These are phyloP conservation scores for Odonthalia washingtoniensis DNA, from an alignment of 31 red algal genomes.

Conservation along the genomic window DNA sequence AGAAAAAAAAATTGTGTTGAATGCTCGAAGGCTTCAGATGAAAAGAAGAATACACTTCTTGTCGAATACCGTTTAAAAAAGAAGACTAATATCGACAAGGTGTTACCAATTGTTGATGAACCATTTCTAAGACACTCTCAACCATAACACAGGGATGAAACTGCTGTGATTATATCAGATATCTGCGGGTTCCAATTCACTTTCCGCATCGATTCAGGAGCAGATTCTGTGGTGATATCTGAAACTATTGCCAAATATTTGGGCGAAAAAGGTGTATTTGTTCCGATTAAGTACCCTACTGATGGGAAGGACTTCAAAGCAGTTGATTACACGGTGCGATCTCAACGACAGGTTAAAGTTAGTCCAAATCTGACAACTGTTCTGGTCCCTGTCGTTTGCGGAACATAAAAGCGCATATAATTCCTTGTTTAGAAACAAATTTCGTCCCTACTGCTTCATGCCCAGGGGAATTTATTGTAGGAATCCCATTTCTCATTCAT, in stretches of 20 bases:
- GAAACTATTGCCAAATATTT: constrained; percentile 36
- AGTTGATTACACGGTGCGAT: background rate
- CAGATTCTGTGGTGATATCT: constrained; percentile 25
- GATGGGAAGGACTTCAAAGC: background rate
- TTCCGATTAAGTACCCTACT: background rate
- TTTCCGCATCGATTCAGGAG: constrained; percentile 51
- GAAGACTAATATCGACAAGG: no score
- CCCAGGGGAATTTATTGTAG: background rate
- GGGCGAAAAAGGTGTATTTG: background rate
- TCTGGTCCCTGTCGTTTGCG: background rate
- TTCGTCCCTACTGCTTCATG: background rate
- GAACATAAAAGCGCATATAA: background rate
- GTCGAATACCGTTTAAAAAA: no score
- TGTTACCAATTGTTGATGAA: no score
- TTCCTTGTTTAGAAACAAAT: background rate
- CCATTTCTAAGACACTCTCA: no score
- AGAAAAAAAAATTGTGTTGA: no score
- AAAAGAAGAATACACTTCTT: no score
- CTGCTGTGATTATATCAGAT: constrained; percentile 18
- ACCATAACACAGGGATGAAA: no score
- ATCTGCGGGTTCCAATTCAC: constrained; percentile 5
- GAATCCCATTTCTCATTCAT: background rate
- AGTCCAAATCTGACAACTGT: background rate
- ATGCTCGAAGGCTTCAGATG: no score
- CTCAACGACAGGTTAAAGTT: background rate